A percentile compares a stretch with the other conserved stretches of the same genome.
Evolutionary conservation across 345 rosid species (phyloP).

Genomic region (Ricinus communis): DNA sequence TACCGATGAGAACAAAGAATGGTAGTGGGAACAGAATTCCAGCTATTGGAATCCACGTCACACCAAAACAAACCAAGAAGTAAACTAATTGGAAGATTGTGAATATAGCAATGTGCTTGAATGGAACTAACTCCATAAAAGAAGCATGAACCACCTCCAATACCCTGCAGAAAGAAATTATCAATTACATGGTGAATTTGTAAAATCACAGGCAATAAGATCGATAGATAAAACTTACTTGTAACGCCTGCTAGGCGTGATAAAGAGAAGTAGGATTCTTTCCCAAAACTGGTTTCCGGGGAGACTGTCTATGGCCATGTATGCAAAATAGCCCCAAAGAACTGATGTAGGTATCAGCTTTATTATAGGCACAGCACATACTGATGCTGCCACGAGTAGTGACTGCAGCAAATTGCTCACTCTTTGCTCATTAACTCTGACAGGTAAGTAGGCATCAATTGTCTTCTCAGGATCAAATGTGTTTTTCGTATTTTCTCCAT

Average conservation of each 20-base stretch:
- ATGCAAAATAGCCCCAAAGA: conserved; percentile 86
- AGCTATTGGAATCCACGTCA: conserved; percentile 84
- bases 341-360: conserved; percentile 79
- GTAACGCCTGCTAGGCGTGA: conserved; percentile 57
- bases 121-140: conserved; percentile 71
- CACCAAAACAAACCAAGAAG: conserved; percentile 63
- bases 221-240: conserved; percentile 38
- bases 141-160: conserved; percentile 70
- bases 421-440: conserved; percentile 81
- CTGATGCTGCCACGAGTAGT: conserved; percentile 56
- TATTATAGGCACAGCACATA: conserved; percentile 65
- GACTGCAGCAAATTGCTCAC: conserved; percentile 80
- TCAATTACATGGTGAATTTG: no score
- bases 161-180: conserved; percentile 45
- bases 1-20: conserved; percentile 68
- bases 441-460: conserved; percentile 76
- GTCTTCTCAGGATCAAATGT: conserved; percentile 77
- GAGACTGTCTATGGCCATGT: conserved; percentile 90
- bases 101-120: conserved; percentile 50
- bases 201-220: neutral
- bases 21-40: conserved; percentile 86
- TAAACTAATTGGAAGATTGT: conserved; percentile 63
- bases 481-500: conserved; percentile 27
- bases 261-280: conserved; percentile 66
- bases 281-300: conserved; percentile 92